phyloP scores from a whole-genome alignment of 208 protist genomes.

The Sergeia podlipaevii region DNA sequence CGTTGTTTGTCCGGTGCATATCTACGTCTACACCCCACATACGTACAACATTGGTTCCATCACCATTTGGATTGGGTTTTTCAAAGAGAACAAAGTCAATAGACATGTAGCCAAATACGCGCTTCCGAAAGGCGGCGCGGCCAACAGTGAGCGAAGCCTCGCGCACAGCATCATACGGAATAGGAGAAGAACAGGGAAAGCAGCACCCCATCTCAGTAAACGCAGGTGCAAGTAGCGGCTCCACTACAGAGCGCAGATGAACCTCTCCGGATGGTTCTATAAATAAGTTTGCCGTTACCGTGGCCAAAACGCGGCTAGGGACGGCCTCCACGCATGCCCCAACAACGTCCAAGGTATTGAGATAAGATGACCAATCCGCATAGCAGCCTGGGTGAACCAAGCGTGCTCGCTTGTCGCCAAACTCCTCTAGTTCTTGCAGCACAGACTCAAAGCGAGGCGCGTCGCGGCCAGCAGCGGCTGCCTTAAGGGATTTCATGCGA shows the following conservation, averaged over 20 bases:
- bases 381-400: conserved; percentile 76
- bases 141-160: conserved; percentile 71
- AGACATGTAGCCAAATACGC: conserved; percentile 87
- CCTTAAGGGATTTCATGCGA: conserved; percentile 57
- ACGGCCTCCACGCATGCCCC: conserved; percentile 88
- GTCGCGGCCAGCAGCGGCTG: conserved; percentile 4
- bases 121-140: conserved; percentile 65
- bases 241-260: conserved; percentile 74
- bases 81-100: conserved; percentile 83
- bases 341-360: conserved; percentile 70
- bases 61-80: not conserved
- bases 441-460: conserved; percentile 23
- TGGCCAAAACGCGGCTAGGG: conserved; percentile 39
- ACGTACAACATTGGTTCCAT: too few relatives aligned
- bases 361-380: conserved; percentile 77
- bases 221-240: conserved; percentile 86
- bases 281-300: conserved; percentile 82
- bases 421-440: conserved; percentile 61
- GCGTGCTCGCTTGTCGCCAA: conserved; percentile 64
- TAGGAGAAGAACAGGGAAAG: conserved; percentile 46
- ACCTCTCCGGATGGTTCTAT: conserved; percentile 78
- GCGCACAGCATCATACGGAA: conserved; percentile 56
- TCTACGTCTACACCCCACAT: conserved; percentile 92
- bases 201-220: conserved; percentile 72
- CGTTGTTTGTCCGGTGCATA: conserved; percentile 76